Conservation (phyloP, 805 yeast species). For the Scheffersomyces ergatensis region DNA sequence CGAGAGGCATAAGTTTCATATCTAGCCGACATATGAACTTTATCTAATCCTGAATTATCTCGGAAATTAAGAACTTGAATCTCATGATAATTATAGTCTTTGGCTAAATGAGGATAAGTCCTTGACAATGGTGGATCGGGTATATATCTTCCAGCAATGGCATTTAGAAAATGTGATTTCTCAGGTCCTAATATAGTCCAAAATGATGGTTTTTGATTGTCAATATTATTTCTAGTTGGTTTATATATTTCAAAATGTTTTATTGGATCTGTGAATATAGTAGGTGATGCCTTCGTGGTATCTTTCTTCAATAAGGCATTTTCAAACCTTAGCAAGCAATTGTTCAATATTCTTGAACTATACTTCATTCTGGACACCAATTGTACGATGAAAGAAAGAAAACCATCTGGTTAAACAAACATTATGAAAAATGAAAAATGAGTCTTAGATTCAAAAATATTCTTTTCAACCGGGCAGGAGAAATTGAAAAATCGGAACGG, state of each 20-base stretch:
- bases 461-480: too few species aligned
- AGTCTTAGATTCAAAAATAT: too few species aligned
- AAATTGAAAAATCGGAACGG: too few species aligned
- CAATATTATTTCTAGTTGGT: conserved; percentile 6
- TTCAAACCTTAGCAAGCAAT: conserved; percentile 17
- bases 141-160: conserved; percentile 54
- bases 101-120: conserved; percentile 48
- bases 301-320: conserved; percentile 21
- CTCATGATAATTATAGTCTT: conserved; percentile 23
- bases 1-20: conserved; percentile 73
- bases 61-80: conserved; percentile 33
- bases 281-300: conserved; percentile 3
- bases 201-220: conserved; percentile 13
- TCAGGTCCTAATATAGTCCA: conserved; percentile 39
- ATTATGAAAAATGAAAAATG: too few species aligned
- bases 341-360: neutral
- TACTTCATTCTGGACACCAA: too few species aligned
- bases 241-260: conserved; percentile 18
- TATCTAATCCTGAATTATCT: conserved; percentile 34
- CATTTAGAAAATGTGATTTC: conserved; percentile 53
- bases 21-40: conserved; percentile 81
- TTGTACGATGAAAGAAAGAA: too few species aligned
- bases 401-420: too few species aligned
- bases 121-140: conserved; percentile 54
- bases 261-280: conserved; percentile 25